Evolutionary conservation across 768 basidiomycete species (phyloP).

Genomic region (Collybia mongolica): DNA sequence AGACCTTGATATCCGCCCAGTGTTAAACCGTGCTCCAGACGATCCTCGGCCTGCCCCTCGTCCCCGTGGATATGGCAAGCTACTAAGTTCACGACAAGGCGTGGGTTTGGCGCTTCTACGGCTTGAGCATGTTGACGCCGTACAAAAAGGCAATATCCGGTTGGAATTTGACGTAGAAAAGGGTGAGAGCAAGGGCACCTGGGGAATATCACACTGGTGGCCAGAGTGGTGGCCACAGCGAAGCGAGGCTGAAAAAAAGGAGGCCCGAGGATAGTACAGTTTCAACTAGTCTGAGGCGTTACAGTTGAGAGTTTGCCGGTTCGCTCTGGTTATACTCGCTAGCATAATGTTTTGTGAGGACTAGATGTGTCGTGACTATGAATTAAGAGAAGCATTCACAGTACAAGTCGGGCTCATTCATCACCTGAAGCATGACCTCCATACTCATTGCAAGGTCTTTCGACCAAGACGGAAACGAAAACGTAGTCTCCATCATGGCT

Average conservation of each 20-base stretch:
- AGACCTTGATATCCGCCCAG: conserved; percentile 37
- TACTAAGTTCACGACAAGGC: conserved; percentile 57
- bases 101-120: conserved; percentile 80
- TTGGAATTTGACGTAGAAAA: conserved; percentile 36
- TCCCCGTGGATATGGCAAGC: conserved; percentile 72
- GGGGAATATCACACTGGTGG: conserved; percentile 63
- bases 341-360: too few species aligned
- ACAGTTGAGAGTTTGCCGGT: too few species aligned
- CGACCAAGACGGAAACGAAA: conserved; percentile 64
- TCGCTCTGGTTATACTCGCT: too few species aligned
- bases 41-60: conserved; percentile 41
- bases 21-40: conserved; percentile 17
- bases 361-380: conserved; percentile 6
- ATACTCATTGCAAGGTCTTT: conserved; percentile 25
- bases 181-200: conserved; percentile 26
- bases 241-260: background rate
- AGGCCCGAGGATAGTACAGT: background rate
- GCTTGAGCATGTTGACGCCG: conserved; percentile 68
- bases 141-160: conserved; percentile 44
- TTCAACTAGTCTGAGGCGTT: too few species aligned
- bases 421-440: background rate
- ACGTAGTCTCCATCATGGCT: conserved; percentile 85
- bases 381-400: conserved; percentile 1
- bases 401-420: background rate
- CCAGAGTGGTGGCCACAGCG: conserved; percentile 60